A percentile compares a stretch with the other conserved stretches of the same genome.
These are phyloP conservation scores for Drosera spatulata DNA, from an alignment of 179 eudicot genomes.

Conservation along the genomic window DNA sequence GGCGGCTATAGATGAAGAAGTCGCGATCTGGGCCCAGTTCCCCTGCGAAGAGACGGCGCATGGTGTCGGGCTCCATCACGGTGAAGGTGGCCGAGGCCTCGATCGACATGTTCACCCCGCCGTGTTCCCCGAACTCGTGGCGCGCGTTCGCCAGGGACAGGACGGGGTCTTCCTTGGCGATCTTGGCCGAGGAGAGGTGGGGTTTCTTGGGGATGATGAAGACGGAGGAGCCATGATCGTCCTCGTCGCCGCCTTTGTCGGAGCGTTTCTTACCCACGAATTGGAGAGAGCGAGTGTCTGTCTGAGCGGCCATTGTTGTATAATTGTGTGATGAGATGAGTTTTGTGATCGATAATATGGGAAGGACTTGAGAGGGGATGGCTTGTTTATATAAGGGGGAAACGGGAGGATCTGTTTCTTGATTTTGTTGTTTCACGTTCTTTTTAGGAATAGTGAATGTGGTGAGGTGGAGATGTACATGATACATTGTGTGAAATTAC, in stretches of 20 bases:
- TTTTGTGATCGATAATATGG: too few species aligned
- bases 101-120: slow-evolving; percentile 98
- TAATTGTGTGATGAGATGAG: too few species aligned
- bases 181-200: not conserved
- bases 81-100: slow-evolving; percentile 98
- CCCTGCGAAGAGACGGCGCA: slow-evolving; percentile 67
- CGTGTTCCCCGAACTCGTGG: slow-evolving; percentile 97
- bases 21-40: slow-evolving; percentile 91
- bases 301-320: not conserved
- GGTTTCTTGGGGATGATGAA: slow-evolving; percentile 13
- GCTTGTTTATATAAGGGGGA: too few species aligned
- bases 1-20: slow-evolving; percentile 87
- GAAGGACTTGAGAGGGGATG: too few species aligned
- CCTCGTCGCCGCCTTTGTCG: slow-evolving; percentile 20
- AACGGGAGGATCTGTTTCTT: too few species aligned
- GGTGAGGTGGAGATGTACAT: too few species aligned
- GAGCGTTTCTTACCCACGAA: slow-evolving; percentile 15
- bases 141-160: slow-evolving; percentile 56
- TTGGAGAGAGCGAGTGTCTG: slow-evolving; percentile 1
- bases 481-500: too few species aligned
- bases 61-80: slow-evolving; percentile 95
- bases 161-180: slow-evolving; percentile 38
- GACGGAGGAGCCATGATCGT: slow-evolving; percentile 2
- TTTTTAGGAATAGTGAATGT: too few species aligned
- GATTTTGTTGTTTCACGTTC: too few species aligned